A percentile compares a stretch with the other conserved stretches of the same genome.
phyloP scores from a whole-genome alignment of 805 yeast species.

The Metschnikowia lochheadii region DNA sequence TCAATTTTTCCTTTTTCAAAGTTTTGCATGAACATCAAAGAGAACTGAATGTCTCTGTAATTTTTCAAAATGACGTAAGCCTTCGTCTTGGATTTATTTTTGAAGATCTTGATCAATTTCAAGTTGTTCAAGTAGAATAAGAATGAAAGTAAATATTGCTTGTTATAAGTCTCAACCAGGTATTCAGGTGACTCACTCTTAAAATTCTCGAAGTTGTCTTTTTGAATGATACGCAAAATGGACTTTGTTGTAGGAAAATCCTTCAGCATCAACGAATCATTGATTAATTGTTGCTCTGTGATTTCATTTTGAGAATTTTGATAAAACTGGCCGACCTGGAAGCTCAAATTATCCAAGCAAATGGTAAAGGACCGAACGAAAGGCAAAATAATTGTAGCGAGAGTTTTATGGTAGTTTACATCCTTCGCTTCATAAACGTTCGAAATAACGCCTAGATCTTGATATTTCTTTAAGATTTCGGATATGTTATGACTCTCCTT shows the following conservation, averaged over 20 bases:
- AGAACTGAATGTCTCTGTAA: conserved; percentile 24
- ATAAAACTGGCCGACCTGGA: conserved; percentile 9
- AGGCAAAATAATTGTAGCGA: conserved; percentile 31
- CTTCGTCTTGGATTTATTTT: conserved; percentile 38
- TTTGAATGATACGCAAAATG: conserved; percentile 15
- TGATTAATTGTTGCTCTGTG: conserved; percentile 23
- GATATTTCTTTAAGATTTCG: conserved; percentile 21
- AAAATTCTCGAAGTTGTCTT: conserved; percentile 13
- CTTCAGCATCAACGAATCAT: conserved; percentile 20
- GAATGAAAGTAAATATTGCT: conserved; percentile 39
- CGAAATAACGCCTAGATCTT: conserved; percentile 15
- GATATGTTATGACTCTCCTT: conserved; percentile 27
- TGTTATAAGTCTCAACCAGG: conserved; percentile 35
- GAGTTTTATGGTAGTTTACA: conserved; percentile 19
- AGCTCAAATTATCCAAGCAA: conserved; percentile 22
- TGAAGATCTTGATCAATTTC: conserved; percentile 32
- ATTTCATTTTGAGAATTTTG: conserved; percentile 10
- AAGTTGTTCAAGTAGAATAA: conserved; percentile 37
- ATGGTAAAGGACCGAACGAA: conserved; percentile 32
- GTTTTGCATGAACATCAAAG: conserved; percentile 22
- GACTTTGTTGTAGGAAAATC: conserved; percentile 19
- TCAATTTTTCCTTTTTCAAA: conserved; percentile 16
- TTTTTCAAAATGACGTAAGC: conserved; percentile 35
- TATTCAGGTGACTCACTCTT: conserved; percentile 15
- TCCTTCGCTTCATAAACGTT: conserved; percentile 22